phyloP scores from a whole-genome alignment of 2,329 filamentous ascomycete species.

The Aspergillus pseudoviridinutans region DNA sequence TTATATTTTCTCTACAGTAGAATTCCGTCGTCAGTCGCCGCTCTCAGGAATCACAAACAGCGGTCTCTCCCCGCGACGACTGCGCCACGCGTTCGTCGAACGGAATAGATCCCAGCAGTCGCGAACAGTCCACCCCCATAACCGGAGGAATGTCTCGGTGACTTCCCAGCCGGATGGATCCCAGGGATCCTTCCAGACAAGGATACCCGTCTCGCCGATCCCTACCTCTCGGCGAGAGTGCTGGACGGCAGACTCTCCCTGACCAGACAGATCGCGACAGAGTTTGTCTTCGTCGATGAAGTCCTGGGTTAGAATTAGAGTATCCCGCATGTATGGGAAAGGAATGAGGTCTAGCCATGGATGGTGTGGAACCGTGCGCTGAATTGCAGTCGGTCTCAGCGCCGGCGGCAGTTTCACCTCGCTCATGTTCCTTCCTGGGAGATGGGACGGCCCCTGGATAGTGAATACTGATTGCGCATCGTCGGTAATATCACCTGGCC shows the following conservation, averaged over 20 bases:
- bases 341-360: conserved; percentile 26
- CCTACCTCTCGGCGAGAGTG: too few relatives aligned
- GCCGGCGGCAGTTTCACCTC: conserved; percentile 5
- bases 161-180: conserved; percentile 41
- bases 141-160: conserved; percentile 36
- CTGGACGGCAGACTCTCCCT: too few relatives aligned
- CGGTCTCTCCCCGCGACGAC: conserved; percentile 2
- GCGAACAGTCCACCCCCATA: conserved; percentile 38
- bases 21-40: too few relatives aligned
- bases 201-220: background rate
- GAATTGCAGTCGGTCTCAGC: conserved; percentile 18
- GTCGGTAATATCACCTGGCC: conserved; percentile 1
- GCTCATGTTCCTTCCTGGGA: too few relatives aligned
- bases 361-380: conserved; percentile 18
- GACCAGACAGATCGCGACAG: conserved; percentile 9
- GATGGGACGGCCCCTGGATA: background rate
- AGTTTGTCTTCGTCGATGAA: conserved; percentile 13
- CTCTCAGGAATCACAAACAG: too few relatives aligned
- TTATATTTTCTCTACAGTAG: too few relatives aligned
- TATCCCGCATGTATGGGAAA: conserved; percentile 18
- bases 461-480: conserved; percentile 1
- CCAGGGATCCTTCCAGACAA: conserved; percentile 41
- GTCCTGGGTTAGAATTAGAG: conserved; percentile 12
- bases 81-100: conserved; percentile 42
- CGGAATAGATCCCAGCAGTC: conserved; percentile 38